A percentile compares a stretch with the other conserved stretches of the same genome.
phyloP scores from a whole-genome alignment of 306 rosid species.

The Rubus parviflorus region DNA sequence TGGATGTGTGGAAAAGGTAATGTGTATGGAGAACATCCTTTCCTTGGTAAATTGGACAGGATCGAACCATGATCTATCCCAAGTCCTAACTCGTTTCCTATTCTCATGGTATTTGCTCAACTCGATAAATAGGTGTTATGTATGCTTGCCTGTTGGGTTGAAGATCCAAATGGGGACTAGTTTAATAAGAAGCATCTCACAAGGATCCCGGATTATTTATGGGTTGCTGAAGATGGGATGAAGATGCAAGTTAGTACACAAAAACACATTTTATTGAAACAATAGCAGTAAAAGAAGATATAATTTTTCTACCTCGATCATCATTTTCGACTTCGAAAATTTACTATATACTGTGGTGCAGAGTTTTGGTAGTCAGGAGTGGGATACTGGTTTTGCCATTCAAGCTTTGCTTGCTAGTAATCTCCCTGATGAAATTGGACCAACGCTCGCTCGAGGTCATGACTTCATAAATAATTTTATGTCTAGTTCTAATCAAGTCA shows the following conservation, averaged over 20 bases:
- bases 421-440: constrained; percentile 49
- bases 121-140: constrained; percentile 40
- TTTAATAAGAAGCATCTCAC: constrained; percentile 71
- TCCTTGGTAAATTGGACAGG: background rate
- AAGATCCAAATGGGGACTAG: constrained; percentile 70
- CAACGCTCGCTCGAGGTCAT: constrained; percentile 53
- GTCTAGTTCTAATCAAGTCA: too few relatives aligned
- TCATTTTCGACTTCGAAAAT: background rate
- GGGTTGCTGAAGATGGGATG: constrained; percentile 84
- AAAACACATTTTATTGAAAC: background rate
- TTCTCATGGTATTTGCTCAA: background rate
- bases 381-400: constrained; percentile 64
- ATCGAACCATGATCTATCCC: too few relatives aligned
- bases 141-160: constrained; percentile 81
- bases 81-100: background rate
- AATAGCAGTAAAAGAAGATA: background rate
- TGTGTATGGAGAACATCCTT: background rate
- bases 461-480: constrained; percentile 55
- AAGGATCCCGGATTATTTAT: constrained; percentile 62
- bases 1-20: constrained; percentile 64
- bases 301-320: background rate
- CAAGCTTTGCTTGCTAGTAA: constrained; percentile 66
- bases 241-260: constrained; percentile 51
- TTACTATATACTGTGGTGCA: constrained; percentile 1
- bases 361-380: constrained; percentile 71